These are phyloP conservation scores for Dictyostelium citrinum DNA, from an alignment of 78 protist genomes.

Conservation along the genomic window DNA sequence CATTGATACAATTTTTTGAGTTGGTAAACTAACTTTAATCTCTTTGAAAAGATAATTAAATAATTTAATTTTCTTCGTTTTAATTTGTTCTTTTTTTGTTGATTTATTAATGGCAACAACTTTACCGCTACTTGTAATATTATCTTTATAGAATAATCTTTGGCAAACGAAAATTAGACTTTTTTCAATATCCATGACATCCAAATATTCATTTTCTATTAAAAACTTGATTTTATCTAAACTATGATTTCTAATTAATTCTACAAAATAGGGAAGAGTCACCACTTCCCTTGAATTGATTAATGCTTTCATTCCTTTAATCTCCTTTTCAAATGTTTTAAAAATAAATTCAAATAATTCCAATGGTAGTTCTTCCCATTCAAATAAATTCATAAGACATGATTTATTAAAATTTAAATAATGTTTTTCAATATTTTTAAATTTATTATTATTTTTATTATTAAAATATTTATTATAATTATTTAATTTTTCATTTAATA, in stretches of 20 bases:
- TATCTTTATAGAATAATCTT: no score
- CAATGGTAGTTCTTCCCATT: neutral
- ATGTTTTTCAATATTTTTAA: neutral
- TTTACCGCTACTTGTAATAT: no score
- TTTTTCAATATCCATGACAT: neutral
- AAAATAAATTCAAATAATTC: neutral
- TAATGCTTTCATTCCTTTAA: neutral
- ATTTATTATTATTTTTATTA: neutral
- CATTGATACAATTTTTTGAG: neutral
- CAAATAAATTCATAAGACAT: neutral
- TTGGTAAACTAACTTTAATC: neutral
- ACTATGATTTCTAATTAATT: no score
- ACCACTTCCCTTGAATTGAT: neutral
- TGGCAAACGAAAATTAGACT: neutral
- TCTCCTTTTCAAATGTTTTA: neutral
- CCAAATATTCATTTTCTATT: neutral
- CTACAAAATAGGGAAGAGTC: neutral
- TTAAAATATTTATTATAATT: neutral
- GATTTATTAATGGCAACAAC: no score
- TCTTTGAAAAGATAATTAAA: neutral
- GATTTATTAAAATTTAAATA: neutral
- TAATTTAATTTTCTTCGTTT: no score
- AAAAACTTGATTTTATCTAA: neutral
- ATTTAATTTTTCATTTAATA: constrained; percentile 6
- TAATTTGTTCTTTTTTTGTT: no score